These are phyloP conservation scores for Skeletonema tropicum DNA, from an alignment of 108 stramenopile species.

Conservation along the genomic window DNA sequence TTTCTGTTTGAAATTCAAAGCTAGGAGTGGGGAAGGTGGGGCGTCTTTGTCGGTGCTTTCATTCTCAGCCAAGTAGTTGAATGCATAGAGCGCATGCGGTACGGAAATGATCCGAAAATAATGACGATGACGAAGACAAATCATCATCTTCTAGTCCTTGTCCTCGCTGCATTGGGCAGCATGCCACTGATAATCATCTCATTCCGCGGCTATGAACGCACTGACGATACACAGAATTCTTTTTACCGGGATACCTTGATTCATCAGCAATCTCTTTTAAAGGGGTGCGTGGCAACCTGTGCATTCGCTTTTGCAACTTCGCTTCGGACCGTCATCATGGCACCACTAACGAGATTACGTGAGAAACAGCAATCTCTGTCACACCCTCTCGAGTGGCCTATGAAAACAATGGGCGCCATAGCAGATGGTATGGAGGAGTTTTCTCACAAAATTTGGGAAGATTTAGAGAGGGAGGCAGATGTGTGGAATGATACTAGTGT, in stretches of 20 bases:
- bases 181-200: too few relatives aligned
- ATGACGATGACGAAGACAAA: too few relatives aligned
- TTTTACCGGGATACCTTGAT: not conserved
- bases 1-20: too few relatives aligned
- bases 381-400: not conserved
- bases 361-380: not conserved
- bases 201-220: too few relatives aligned
- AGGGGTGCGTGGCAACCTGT: slow-evolving; percentile 12
- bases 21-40: too few relatives aligned
- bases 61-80: too few relatives aligned
- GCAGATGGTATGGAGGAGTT: slow-evolving; percentile 20
- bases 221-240: too few relatives aligned
- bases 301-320: slow-evolving; percentile 23
- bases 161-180: too few relatives aligned
- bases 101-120: too few relatives aligned
- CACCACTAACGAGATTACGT: slow-evolving; percentile 9
- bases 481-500: slow-evolving; percentile 6
- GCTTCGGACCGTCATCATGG: slow-evolving; percentile 16
- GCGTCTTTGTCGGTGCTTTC: too few relatives aligned
- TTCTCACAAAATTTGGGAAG: slow-evolving; percentile 25
- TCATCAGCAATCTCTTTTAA: not conserved
- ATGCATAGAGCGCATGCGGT: too few relatives aligned
- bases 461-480: slow-evolving; percentile 14
- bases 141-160: too few relatives aligned
- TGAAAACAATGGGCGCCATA: slow-evolving; percentile 6